These are phyloP conservation scores for Elsinoe australis DNA, from an alignment of 2,329 filamentous ascomycete species.

Conservation along the genomic window DNA sequence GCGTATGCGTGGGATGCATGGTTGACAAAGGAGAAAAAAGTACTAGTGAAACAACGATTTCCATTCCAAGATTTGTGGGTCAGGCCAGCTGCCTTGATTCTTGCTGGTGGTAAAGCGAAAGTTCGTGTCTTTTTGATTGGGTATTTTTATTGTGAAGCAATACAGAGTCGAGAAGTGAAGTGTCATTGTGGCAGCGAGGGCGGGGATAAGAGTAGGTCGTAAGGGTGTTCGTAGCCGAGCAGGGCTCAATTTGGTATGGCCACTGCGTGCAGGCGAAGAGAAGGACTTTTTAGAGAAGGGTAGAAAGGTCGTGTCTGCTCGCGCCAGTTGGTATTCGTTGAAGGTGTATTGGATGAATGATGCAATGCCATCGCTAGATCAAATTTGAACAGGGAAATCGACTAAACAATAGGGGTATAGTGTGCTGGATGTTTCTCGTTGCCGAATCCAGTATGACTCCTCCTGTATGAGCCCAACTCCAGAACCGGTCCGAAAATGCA, in stretches of 20 bases:
- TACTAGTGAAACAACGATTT: not conserved
- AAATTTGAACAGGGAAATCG: not conserved
- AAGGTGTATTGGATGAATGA: constrained; percentile 4
- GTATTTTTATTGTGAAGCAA: constrained; percentile 6
- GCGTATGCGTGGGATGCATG: not conserved
- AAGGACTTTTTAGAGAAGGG: not conserved
- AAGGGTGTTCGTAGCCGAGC: not conserved
- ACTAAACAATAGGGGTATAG: constrained; percentile 16
- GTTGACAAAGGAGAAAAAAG: constrained; percentile 3
- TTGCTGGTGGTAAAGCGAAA: not conserved
- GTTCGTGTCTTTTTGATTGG: constrained; percentile 10
- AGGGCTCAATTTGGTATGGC: not conserved
- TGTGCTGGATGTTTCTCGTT: constrained; percentile 13
- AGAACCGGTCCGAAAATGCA: constrained; percentile 13
- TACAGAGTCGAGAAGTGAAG: constrained; percentile 14
- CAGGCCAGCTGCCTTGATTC: constrained; percentile 11
- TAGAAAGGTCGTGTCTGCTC: constrained; percentile 7
- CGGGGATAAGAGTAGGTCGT: not conserved
- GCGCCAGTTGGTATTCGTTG: not conserved
- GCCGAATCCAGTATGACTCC: constrained; percentile 10
- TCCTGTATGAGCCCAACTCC: constrained; percentile 16
- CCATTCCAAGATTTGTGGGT: constrained; percentile 4
- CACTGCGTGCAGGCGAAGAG: not conserved
- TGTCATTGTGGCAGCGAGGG: no score
- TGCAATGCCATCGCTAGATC: constrained; percentile 9